Evolutionary conservation across 441 rosid genomes (phyloP).

Genomic region (California macrophylla): DNA sequence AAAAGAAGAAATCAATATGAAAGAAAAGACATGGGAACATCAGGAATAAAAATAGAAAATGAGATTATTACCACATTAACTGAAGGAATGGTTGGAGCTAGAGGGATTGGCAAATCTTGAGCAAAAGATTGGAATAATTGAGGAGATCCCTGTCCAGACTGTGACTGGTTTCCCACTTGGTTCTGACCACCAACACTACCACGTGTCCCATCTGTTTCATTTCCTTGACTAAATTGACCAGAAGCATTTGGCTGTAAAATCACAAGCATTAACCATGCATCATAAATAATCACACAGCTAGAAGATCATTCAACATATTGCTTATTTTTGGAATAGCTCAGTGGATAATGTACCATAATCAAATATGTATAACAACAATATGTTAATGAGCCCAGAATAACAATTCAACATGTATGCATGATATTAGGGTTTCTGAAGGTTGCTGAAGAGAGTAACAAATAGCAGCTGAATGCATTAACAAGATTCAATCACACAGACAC

Average conservation of each 20-base stretch:
- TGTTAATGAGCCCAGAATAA: background rate
- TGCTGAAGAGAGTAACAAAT: background rate
- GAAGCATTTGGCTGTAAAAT: conserved; percentile 40
- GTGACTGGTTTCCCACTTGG: conserved; percentile 46
- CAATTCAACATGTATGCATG: background rate
- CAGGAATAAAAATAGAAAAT: conserved; percentile 6
- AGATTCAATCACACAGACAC: background rate
- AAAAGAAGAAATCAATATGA: conserved; percentile 14
- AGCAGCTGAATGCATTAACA: background rate
- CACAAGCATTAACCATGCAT: background rate
- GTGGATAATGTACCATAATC: background rate
- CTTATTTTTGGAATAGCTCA: background rate
- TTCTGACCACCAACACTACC: conserved; percentile 34
- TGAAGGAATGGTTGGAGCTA: conserved; percentile 57
- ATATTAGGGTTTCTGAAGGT: background rate
- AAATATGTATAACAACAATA: background rate
- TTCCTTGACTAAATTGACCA: conserved; percentile 47
- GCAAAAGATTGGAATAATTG: conserved; percentile 47
- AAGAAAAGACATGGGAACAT: conserved; percentile 13
- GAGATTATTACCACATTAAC: conserved; percentile 38
- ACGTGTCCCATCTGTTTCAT: conserved; percentile 35
- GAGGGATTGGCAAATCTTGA: conserved; percentile 61
- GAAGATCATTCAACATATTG: background rate
- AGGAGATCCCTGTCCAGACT: conserved; percentile 42
- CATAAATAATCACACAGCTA: background rate